phyloP scores from a whole-genome alignment of 2,329 filamentous ascomycete species.

The Stagonosporopsis tanaceti region DNA sequence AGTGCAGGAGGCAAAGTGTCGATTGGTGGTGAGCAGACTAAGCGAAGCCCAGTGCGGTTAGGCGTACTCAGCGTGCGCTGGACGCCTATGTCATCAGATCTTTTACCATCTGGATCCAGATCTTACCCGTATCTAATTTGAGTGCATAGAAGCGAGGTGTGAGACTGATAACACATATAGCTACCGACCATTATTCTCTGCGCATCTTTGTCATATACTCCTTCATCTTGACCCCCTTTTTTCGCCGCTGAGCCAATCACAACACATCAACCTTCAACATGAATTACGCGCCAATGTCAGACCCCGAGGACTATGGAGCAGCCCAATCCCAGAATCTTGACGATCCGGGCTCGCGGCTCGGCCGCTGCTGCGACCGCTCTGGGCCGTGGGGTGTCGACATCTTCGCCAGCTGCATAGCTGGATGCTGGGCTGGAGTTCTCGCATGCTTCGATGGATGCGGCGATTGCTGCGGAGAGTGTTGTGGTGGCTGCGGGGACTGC shows the following conservation, averaged over 20 bases:
- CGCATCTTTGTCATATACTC: neutral
- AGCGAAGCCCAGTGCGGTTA: conserved; percentile 11
- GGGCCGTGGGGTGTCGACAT: conserved; percentile 28
- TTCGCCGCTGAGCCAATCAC: neutral
- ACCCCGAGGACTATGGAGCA: conserved; percentile 15
- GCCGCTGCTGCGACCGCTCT: conserved; percentile 19
- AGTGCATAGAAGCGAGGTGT: neutral
- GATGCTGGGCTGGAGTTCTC: conserved; percentile 19
- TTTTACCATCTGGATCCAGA: neutral
- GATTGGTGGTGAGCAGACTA: neutral
- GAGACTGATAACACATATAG: neutral
- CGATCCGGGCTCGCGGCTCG: conserved; percentile 4
- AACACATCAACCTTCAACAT: conserved; percentile 4
- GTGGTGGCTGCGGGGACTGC: conserved; percentile 10
- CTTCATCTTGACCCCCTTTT: neutral
- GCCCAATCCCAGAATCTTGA: conserved; percentile 15
- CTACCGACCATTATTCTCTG: neutral
- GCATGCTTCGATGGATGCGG: conserved; percentile 20
- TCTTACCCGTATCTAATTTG: conserved; percentile 9
- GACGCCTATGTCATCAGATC: conserved; percentile 8
- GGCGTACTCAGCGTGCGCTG: neutral
- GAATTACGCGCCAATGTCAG: conserved; percentile 19
- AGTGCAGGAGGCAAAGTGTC: neutral
- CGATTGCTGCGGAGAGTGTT: conserved; percentile 11
- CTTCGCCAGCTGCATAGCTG: conserved; percentile 20